These are phyloP conservation scores for Gracilaria gracilis DNA, from an alignment of 23 red algal genomes.

Conservation along the genomic window DNA sequence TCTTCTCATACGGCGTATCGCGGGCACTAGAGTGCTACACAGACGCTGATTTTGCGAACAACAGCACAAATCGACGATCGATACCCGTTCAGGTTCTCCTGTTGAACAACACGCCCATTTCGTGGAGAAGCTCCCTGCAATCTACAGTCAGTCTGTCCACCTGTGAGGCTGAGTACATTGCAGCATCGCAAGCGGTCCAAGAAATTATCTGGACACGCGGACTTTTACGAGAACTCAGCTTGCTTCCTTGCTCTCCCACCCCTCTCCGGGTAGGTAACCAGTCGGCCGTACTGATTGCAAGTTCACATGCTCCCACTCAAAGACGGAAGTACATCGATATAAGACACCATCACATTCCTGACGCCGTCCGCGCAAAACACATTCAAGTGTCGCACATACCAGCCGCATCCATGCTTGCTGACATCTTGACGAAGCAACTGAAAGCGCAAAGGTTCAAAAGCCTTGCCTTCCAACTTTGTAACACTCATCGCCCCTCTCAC, in stretches of 20 bases:
- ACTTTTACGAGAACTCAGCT: background rate
- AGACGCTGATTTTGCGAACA: background rate
- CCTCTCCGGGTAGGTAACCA: background rate
- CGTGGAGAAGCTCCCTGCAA: background rate
- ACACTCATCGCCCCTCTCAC: no score
- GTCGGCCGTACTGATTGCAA: background rate
- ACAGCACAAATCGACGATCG: background rate
- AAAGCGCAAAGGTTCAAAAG: no score
- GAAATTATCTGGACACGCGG: background rate
- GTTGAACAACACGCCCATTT: background rate
- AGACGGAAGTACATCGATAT: conserved; percentile 9
- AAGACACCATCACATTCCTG: background rate
- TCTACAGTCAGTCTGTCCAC: background rate
- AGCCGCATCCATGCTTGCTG: background rate
- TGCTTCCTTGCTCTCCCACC: background rate
- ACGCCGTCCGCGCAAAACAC: background rate
- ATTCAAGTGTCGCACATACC: background rate
- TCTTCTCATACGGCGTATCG: background rate
- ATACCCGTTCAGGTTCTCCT: background rate
- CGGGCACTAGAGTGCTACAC: background rate
- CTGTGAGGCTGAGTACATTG: conserved; percentile 14
- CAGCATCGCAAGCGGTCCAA: background rate
- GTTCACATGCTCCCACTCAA: background rate
- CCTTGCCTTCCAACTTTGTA: no score
- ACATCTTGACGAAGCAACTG: background rate